These are phyloP conservation scores for Clitoria ternatea DNA, from an alignment of 306 rosid genomes.

Conservation along the genomic window DNA sequence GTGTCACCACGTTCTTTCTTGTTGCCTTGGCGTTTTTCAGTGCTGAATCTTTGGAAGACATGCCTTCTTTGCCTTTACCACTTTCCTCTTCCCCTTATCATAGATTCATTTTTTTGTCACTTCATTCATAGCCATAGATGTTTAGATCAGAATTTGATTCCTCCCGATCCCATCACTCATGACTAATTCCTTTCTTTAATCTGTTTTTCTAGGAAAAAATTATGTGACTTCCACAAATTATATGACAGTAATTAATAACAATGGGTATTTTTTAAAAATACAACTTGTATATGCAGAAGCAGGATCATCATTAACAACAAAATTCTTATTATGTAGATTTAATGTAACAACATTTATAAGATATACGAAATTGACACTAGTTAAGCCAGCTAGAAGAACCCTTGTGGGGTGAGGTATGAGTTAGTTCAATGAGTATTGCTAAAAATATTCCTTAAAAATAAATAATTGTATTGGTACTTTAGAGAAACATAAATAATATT, in stretches of 20 bases:
- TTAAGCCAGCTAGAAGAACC: too few species aligned
- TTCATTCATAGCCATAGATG: neutral
- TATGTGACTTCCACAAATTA: neutral
- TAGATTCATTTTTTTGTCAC: conserved; percentile 4
- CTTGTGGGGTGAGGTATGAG: too few species aligned
- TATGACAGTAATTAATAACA: too few species aligned
- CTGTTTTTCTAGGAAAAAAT: neutral
- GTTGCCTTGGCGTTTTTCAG: neutral
- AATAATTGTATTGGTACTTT: neutral
- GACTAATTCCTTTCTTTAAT: neutral
- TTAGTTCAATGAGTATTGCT: too few species aligned
- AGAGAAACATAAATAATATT: neutral
- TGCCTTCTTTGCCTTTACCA: neutral
- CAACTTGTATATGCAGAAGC: too few species aligned
- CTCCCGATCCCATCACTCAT: neutral
- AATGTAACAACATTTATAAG: too few species aligned
- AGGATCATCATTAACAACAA: too few species aligned
- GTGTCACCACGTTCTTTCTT: neutral
- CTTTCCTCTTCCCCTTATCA: neutral
- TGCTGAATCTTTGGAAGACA: conserved; percentile 7
- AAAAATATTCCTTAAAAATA: too few species aligned
- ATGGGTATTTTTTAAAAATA: too few species aligned
- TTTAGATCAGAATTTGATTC: neutral
- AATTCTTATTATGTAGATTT: too few species aligned
- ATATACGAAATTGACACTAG: too few species aligned